Percentiles rank a stretch among this genome's conserved stretches.
Conservation (phyloP, 1,139 yeast genomes). For the Candida sojae region DNA sequence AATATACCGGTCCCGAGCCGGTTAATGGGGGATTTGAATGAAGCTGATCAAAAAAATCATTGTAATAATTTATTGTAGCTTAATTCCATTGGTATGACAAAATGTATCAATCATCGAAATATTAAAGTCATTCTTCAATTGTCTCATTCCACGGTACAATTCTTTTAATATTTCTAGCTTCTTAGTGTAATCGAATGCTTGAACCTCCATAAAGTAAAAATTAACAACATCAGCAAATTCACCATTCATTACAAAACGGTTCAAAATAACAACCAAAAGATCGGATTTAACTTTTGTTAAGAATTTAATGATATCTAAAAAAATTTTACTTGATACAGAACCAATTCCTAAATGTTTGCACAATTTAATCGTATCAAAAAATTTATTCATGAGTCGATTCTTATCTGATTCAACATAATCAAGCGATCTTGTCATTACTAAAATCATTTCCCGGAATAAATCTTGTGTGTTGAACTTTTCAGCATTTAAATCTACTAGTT, state of each 20-base stretch:
- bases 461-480: constrained; percentile 10
- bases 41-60: neutral
- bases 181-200: constrained; percentile 18
- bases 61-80: neutral
- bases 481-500: constrained; percentile 13
- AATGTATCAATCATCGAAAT: constrained; percentile 3
- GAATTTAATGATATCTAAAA: constrained; percentile 27
- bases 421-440: neutral
- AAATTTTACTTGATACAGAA: constrained; percentile 24
- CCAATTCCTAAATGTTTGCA: constrained; percentile 23
- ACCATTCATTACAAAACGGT: constrained; percentile 24
- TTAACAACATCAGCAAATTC: constrained; percentile 23
- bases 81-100: constrained; percentile 4
- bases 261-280: constrained; percentile 28
- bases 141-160: constrained; percentile 15
- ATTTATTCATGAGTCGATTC: constrained; percentile 9
- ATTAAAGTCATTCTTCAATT: neutral
- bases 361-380: constrained; percentile 16
- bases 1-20: neutral
- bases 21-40: neutral
- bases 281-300: constrained; percentile 28
- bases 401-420: neutral
- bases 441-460: constrained; percentile 6
- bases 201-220: constrained; percentile 32
- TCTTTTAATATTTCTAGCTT: constrained; percentile 18